phyloP scores from a whole-genome alignment of 1,139 yeast species.

The Zygosaccharomyces pseudobailii region DNA sequence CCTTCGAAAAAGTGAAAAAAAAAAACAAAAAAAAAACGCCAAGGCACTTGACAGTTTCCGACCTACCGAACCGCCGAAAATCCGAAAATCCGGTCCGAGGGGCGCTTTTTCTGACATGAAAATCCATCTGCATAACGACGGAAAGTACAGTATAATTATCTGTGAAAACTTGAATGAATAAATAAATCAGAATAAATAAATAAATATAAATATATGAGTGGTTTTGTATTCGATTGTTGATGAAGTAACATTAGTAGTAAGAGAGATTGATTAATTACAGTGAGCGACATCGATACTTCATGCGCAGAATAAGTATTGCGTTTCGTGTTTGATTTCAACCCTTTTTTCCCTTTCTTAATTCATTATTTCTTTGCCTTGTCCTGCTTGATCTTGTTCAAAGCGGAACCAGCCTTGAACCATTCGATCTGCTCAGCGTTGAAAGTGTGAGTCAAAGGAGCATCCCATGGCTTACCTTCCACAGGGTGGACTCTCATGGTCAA shows the following conservation, averaged over 20 bases:
- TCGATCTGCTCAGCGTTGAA: slow-evolving; percentile 94
- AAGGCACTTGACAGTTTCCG: background rate
- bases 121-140: too few relatives aligned
- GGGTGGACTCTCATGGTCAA: slow-evolving; percentile 87
- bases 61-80: background rate
- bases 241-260: slow-evolving; percentile 8
- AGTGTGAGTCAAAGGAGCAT: slow-evolving; percentile 87
- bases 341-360: background rate
- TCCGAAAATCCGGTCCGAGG: background rate
- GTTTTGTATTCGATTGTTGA: slow-evolving; percentile 1
- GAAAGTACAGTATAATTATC: too few relatives aligned
- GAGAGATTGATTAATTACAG: slow-evolving; percentile 10
- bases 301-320: background rate
- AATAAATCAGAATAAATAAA: slow-evolving; percentile 10
- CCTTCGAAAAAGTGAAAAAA: background rate
- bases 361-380: slow-evolving; percentile 14
- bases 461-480: slow-evolving; percentile 78
- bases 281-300: slow-evolving; percentile 8
- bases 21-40: background rate
- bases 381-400: slow-evolving; percentile 92
- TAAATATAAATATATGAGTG: slow-evolving; percentile 10
- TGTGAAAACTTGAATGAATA: background rate
- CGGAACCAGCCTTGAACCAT: slow-evolving; percentile 99
- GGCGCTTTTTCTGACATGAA: background rate
- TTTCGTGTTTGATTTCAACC: background rate